Conservation (phyloP, 2,329 filamentous ascomycete species). For the Chaetomium globosum region DNA sequence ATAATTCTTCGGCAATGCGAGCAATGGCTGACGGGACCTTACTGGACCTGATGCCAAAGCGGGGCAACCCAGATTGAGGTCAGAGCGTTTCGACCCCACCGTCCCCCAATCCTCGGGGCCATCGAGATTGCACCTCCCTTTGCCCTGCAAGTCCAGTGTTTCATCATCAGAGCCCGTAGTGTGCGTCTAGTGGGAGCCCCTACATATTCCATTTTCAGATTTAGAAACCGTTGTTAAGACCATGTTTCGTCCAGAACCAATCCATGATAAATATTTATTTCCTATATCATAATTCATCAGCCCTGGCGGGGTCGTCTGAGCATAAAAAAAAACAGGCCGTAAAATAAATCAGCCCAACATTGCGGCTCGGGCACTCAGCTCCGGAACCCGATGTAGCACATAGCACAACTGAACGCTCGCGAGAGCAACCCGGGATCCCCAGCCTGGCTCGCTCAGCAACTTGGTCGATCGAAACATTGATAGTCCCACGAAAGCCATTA, state of each 20-base stretch:
- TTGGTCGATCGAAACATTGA: background rate
- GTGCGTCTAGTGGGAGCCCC: too few species aligned
- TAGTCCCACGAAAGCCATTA: background rate
- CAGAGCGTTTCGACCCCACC: background rate
- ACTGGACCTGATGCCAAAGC: background rate
- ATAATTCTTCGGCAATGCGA: constrained; percentile 4
- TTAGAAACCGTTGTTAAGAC: background rate
- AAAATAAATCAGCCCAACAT: background rate
- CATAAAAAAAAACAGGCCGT: too few species aligned
- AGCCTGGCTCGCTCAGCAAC: background rate
- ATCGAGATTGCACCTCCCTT: background rate
- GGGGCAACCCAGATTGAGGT: background rate
- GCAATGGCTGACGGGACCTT: background rate
- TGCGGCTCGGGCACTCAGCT: background rate
- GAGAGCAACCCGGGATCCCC: background rate
- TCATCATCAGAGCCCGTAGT: constrained; percentile 7
- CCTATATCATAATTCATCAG: too few species aligned
- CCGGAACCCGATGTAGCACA: background rate
- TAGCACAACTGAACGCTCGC: background rate
- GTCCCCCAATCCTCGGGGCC: background rate
- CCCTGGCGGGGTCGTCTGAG: too few species aligned
- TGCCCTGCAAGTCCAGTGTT: background rate
- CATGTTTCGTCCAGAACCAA: background rate
- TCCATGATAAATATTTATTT: too few species aligned
- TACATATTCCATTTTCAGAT: background rate